Evolutionary conservation across 495 filamentous ascomycete species (phyloP), one percentile per base, ranked within the genome.

Genomic region (Lasiosphaeris hirsuta): DNA sequence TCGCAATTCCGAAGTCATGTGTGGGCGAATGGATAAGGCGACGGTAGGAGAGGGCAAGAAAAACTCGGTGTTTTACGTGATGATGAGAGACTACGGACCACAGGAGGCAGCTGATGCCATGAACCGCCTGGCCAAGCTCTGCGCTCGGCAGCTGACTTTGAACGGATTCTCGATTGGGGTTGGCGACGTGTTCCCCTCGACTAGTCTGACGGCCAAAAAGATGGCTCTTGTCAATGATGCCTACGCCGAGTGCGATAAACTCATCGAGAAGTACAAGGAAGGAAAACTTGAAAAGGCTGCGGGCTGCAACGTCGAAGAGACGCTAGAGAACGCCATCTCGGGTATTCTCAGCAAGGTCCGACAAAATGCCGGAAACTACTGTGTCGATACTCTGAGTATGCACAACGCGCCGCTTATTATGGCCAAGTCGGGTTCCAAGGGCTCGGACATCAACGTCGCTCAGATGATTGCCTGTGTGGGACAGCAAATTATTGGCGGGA

Each of bases 381-480:
- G 95, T 82, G 92, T 96, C 66, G 81, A 80, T 11, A 90, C 92
- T 50, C 79, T 98, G 51, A 94, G 90, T 75, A 88, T 84, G 58
- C 91, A 90, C 76, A 98, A 98, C 65, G 86, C 94, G 3, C 92
- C 94, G 9, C 76, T 97, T 63, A 88, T 96, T 76, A 98, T 98
- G 94, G 94, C 94, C 45, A 95, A 88, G 43, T 96, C 90, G 8
- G 94, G 94, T 35, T 96, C 94, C 38, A 98, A 98, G 73, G 83
- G 94, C 65, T 96, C 91, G 2, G 87, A 87, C 66, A 96, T 97
- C 80, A 98, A 98, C 77, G 94, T 98, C 47, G 93, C 95, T 19
- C 94, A 98, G 76, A 98, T 98, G 94, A 87, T 97, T 69, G 92
- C 95, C 36, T 86, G 90, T 60, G 94, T 98, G 62, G 94, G 94